These are phyloP conservation scores for Ceratocystiopsis brevicomis DNA, from an alignment of 2,329 filamentous ascomycete genomes.

Conservation along the genomic window DNA sequence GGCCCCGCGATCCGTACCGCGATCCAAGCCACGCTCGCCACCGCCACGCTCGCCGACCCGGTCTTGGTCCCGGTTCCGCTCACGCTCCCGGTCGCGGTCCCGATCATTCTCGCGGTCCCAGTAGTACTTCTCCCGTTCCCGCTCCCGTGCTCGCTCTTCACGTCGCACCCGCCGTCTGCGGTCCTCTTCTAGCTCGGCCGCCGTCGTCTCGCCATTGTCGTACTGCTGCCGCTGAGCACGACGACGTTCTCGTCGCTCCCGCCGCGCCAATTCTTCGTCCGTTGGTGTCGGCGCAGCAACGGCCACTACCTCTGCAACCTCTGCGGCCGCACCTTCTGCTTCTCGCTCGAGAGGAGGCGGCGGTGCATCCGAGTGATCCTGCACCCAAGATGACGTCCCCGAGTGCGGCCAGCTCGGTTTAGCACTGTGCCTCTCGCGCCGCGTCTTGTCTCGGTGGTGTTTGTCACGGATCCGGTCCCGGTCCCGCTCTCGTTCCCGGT, in stretches of 20 bases:
- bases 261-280: conserved; percentile 29
- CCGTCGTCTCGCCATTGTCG: conserved; percentile 17
- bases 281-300: conserved; percentile 15
- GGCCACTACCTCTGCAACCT: conserved; percentile 12
- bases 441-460: conserved; percentile 16
- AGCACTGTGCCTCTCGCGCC: conserved; percentile 10
- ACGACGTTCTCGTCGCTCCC: conserved; percentile 28
- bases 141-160: conserved; percentile 13
- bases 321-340: not conserved
- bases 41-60: conserved; percentile 12
- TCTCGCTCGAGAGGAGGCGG: conserved; percentile 30
- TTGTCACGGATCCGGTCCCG: not conserved
- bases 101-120: conserved; percentile 10
- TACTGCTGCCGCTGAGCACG: conserved; percentile 21
- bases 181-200: conserved; percentile 15
- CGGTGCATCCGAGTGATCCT: conserved; percentile 42
- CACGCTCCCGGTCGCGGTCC: conserved; percentile 9
- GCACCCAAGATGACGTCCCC: conserved; percentile 47
- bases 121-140: conserved; percentile 1
- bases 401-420: conserved; percentile 38
- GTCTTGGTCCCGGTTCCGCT: conserved; percentile 13
- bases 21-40: too few relatives aligned
- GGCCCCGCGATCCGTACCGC: conserved; percentile 8
- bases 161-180: conserved; percentile 12
- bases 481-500: not conserved